These are phyloP conservation scores for Pseudognaphalium luteoalbum DNA, from an alignment of 129 eudicot genomes.

Conservation along the genomic window DNA sequence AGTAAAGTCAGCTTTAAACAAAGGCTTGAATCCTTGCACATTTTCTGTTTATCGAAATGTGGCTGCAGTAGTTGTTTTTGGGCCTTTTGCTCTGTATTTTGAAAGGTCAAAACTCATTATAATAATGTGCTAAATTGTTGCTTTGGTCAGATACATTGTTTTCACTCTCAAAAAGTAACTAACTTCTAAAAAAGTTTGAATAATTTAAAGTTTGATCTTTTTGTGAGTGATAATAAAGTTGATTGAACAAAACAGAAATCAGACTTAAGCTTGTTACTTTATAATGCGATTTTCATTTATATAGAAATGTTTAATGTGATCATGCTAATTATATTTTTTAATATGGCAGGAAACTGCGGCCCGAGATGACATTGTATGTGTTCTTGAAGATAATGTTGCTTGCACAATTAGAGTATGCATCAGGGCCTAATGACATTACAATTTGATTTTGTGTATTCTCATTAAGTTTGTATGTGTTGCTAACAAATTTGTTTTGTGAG, in stretches of 20 bases:
- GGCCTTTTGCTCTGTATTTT: conserved; percentile 63
- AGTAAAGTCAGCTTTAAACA: conserved; percentile 64
- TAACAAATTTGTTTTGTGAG: not conserved
- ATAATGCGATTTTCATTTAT: not conserved
- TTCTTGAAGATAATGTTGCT: conserved; percentile 58
- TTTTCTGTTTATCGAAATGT: conserved; percentile 71
- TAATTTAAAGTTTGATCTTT: not conserved
- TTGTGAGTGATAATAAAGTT: not conserved
- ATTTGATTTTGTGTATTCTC: not conserved
- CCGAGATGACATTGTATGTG: conserved; percentile 53
- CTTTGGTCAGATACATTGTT: not conserved
- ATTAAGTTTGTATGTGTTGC: not conserved
- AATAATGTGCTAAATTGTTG: not conserved
- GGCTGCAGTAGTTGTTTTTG: conserved; percentile 54
- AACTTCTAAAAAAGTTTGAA: not conserved
- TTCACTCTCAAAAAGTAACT: not conserved
- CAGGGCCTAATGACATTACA: not conserved
- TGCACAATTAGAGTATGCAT: conserved; percentile 57
- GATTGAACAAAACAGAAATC: not conserved
- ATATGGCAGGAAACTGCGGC: conserved; percentile 55
- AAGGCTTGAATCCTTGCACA: conserved; percentile 69
- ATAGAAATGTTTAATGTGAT: not conserved
- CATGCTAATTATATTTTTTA: not conserved
- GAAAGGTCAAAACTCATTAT: conserved; percentile 49
- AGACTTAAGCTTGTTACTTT: not conserved